Percentiles rank a stretch among this genome's conserved stretches.
phyloP scores from a whole-genome alignment of 805 yeast species.

The Tetrapisispora taiwanensis region DNA sequence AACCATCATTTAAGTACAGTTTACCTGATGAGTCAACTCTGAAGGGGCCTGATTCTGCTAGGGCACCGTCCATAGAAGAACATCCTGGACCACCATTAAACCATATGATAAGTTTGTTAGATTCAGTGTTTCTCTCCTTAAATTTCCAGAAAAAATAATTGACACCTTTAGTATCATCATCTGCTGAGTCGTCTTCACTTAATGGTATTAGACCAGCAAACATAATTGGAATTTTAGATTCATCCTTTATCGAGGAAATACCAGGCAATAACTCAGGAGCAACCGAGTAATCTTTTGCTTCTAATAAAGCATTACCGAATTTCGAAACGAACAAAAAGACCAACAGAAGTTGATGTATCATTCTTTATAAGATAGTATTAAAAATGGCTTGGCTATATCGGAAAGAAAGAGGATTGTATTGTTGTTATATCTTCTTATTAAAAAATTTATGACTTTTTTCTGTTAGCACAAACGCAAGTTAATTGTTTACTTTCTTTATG shows the following conservation, averaged over 20 bases:
- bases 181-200: constrained; percentile 9
- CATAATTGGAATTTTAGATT: constrained; percentile 32
- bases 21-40: constrained; percentile 42
- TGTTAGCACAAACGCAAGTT: too few relatives aligned
- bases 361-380: neutral
- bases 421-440: too few relatives aligned
- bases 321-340: neutral
- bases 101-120: constrained; percentile 56
- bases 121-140: constrained; percentile 17
- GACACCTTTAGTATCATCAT: constrained; percentile 33
- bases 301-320: neutral
- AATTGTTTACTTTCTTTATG: too few relatives aligned
- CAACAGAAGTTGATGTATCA: neutral
- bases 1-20: constrained; percentile 52
- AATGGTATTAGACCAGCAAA: constrained; percentile 59
- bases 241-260: constrained; percentile 12
- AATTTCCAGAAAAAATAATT: constrained; percentile 75
- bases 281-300: constrained; percentile 8
- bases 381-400: neutral
- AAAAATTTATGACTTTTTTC: too few relatives aligned
- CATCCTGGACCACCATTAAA: constrained; percentile 98
- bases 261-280: constrained; percentile 25
- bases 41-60: constrained; percentile 87
- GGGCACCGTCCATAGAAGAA: constrained; percentile 94
- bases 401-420: neutral